Conservation (phyloP, 1,139 yeast species). For the Hansenula sp. region DNA sequence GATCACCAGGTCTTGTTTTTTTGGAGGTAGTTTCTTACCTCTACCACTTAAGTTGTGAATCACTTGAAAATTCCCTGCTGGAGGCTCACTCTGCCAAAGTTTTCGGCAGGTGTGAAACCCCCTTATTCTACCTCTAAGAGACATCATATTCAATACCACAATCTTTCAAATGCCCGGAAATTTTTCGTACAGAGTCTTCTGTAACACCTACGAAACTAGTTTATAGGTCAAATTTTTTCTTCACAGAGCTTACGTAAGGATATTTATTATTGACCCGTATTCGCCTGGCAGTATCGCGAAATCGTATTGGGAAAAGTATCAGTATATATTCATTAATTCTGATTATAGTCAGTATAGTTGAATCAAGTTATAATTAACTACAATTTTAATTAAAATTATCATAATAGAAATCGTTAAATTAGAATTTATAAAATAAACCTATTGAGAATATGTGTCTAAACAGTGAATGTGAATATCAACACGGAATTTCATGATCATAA, state of each 20-base stretch:
- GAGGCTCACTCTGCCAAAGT: neutral
- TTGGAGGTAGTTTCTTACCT: slow-evolving; percentile 1
- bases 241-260: too few species aligned
- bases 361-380: neutral
- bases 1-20: slow-evolving; percentile 1
- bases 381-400: neutral
- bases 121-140: neutral
- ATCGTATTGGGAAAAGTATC: too few species aligned
- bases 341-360: neutral
- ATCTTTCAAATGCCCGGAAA: too few species aligned
- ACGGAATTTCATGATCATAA: neutral
- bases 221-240: too few species aligned
- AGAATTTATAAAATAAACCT: neutral
- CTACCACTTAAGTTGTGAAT: neutral
- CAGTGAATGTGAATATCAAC: neutral
- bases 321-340: too few species aligned
- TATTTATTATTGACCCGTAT: too few species aligned
- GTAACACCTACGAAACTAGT: too few species aligned
- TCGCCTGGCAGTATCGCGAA: too few species aligned
- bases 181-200: too few species aligned
- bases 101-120: neutral
- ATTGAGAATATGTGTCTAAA: neutral
- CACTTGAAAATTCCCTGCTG: too few species aligned
- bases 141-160: neutral
- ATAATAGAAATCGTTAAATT: neutral